Conservation (phyloP, 495 filamentous ascomycete species). For the Xylaria bambusicola region DNA sequence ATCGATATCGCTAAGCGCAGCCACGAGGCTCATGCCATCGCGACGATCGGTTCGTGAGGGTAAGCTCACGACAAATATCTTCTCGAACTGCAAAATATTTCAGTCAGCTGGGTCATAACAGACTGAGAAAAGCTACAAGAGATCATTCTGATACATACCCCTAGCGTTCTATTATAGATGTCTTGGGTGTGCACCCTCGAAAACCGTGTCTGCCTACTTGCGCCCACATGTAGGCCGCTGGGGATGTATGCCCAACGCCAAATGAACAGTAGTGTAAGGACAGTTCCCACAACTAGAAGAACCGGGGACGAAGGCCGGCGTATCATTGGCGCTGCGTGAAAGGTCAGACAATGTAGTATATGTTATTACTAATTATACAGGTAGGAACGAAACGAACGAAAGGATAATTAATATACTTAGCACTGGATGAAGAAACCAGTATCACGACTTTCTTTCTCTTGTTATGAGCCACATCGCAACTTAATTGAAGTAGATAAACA, state of each 20-base stretch:
- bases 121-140: background rate
- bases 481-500: too few species aligned
- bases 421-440: too few species aligned
- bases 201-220: background rate
- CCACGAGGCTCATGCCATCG: slow-evolving; percentile 50
- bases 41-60: slow-evolving; percentile 55
- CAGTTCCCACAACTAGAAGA: slow-evolving; percentile 1
- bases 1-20: slow-evolving; percentile 47
- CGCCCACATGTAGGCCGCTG: background rate
- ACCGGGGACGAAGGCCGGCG: background rate
- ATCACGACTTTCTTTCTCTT: too few species aligned
- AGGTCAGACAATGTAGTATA: too few species aligned
- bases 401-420: too few species aligned
- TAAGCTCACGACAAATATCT: slow-evolving; percentile 56
- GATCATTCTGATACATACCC: slow-evolving; percentile 20
- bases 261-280: background rate
- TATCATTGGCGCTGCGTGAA: background rate
- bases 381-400: too few species aligned
- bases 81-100: slow-evolving; percentile 44
- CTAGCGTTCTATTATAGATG: slow-evolving; percentile 27
- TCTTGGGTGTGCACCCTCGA: slow-evolving; percentile 7
- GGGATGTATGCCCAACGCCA: background rate
- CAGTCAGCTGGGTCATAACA: background rate
- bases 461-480: too few species aligned
- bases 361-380: too few species aligned